Conservation (phyloP, 2,329 filamentous ascomycete species). For the Microcyclosporella mali region DNA sequence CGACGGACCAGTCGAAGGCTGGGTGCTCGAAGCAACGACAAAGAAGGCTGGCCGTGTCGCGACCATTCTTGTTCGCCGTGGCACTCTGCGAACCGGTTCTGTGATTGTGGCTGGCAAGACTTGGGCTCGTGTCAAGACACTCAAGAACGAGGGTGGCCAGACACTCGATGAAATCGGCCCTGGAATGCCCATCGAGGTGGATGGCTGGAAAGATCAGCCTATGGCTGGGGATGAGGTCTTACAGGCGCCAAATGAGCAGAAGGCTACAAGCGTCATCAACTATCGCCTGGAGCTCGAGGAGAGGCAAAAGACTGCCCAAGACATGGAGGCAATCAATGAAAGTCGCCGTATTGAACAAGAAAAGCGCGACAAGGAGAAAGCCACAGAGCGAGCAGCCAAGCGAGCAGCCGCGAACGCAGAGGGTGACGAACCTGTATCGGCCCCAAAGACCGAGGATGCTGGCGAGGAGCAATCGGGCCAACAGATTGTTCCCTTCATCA, state of each 20-base stretch:
- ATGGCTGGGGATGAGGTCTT: slow-evolving; percentile 81
- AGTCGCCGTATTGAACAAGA: slow-evolving; percentile 53
- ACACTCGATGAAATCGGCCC: slow-evolving; percentile 69
- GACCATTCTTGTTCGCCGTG: slow-evolving; percentile 80
- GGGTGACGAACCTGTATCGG: slow-evolving; percentile 19
- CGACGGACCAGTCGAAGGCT: slow-evolving; percentile 77
- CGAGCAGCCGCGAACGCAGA: slow-evolving; percentile 9
- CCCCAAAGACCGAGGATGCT: slow-evolving; percentile 23
- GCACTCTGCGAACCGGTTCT: slow-evolving; percentile 74
- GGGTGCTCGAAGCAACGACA: slow-evolving; percentile 86
- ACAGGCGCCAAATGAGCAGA: slow-evolving; percentile 71
- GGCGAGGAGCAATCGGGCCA: slow-evolving; percentile 43
- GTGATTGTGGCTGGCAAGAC: slow-evolving; percentile 81
- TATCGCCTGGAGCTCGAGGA: slow-evolving; percentile 69
- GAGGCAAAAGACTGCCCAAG: slow-evolving; percentile 56
- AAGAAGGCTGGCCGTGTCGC: slow-evolving; percentile 80
- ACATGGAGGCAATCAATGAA: slow-evolving; percentile 74
- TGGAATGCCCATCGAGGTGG: slow-evolving; percentile 82
- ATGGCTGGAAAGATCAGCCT: slow-evolving; percentile 90
- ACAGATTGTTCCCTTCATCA: slow-evolving; percentile 66
- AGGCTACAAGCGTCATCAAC: slow-evolving; percentile 69
- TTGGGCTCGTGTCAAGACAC: slow-evolving; percentile 76
- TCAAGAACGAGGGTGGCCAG: slow-evolving; percentile 78
- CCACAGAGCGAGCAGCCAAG: slow-evolving; percentile 33
- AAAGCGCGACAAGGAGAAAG: slow-evolving; percentile 54